Evolutionary conservation across 768 basidiomycete species (phyloP).

Genomic region (Tylopilus cervinicoccineus): DNA sequence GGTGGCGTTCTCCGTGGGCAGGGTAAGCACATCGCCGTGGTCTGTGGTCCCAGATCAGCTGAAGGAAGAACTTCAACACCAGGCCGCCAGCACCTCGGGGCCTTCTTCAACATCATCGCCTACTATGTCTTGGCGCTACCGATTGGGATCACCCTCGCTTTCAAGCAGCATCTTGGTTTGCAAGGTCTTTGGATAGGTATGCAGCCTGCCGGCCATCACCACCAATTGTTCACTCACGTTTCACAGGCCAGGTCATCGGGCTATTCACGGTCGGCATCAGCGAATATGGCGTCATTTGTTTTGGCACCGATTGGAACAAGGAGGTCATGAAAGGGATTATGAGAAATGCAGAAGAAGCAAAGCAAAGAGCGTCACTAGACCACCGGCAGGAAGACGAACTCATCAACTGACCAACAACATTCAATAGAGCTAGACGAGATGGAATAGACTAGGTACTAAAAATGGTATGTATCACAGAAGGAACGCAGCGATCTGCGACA

Average conservation of each 20-base stretch:
- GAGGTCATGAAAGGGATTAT: slow-evolving; percentile 40
- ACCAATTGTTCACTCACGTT: slow-evolving; percentile 8
- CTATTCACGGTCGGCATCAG: slow-evolving; percentile 67
- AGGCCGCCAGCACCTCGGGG: slow-evolving; percentile 66
- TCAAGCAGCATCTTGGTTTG: slow-evolving; percentile 40
- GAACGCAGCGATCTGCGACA: background rate
- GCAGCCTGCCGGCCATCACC: background rate
- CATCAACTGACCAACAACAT: slow-evolving; percentile 15
- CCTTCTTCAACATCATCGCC: slow-evolving; percentile 67
- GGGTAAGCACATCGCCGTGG: slow-evolving; percentile 22
- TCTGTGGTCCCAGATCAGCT: background rate
- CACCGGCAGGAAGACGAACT: slow-evolving; percentile 11
- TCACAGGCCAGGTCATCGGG: slow-evolving; percentile 65
- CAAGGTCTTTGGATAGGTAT: slow-evolving; percentile 51
- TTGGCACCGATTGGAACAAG: slow-evolving; percentile 46
- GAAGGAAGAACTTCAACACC: slow-evolving; percentile 8
- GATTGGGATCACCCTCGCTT: slow-evolving; percentile 49
- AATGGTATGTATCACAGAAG: background rate
- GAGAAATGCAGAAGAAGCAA: slow-evolving; percentile 34
- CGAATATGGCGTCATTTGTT: slow-evolving; percentile 60
- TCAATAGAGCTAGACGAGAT: background rate
- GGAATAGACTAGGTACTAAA: background rate
- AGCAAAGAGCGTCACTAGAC: slow-evolving; percentile 25
- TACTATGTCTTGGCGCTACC: slow-evolving; percentile 55
- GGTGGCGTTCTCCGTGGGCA: slow-evolving; percentile 48